Base-by-base conservation (phyloP, 371 early-diverging fungal genomes). In the Chytridium lagenaria region DNA sequence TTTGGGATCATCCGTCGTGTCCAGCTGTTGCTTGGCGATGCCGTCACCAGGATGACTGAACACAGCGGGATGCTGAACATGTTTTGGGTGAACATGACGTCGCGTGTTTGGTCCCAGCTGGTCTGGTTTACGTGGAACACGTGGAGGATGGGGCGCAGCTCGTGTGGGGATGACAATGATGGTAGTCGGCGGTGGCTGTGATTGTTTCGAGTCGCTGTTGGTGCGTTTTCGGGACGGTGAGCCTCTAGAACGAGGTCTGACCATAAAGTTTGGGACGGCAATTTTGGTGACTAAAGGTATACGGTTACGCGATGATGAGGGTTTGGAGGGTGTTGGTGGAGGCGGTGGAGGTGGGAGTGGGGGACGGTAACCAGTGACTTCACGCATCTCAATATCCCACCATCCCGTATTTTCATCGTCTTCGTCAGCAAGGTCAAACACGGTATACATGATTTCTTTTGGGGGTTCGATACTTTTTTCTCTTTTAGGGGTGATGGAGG, bases 361-460 rank as follows among this genome's bases (percentile, higher is more conserved):
- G 7, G 5, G 7, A 15, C 55, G 7, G 7, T 10, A 28, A 34
- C 61, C 36, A 34, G 34, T 2, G 12, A 10, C 16, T 16, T 34
- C 30, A 16, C 23, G 30, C 31, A 34, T 10, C 2, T 61, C 31
- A 34, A 28, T 28, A 7, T 61, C 34, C 36, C 61, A 33, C 61
- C 61, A 61, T 36, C 36, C 61, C 3, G 5, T 12, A 12, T 28
- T 5, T 10, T 16, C 61, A 5, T 12, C 34, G 30, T 61, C 61
- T 15, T 61, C 61, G 3, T 61, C 61, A 7, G 30, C 61, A 26
- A 3, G 12, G 37, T 28, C 30, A 37, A 61, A 61, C 3, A 23
- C 7, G 3, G 61, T 61, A 34, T 61, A 61, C 61, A 61, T 61
- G 31, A 61, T 61, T 37, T 61, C 61, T 26, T 61, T 61, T 16